Conservation (phyloP, 2,329 filamentous ascomycete species). For the Diaporthe australafricana region DNA sequence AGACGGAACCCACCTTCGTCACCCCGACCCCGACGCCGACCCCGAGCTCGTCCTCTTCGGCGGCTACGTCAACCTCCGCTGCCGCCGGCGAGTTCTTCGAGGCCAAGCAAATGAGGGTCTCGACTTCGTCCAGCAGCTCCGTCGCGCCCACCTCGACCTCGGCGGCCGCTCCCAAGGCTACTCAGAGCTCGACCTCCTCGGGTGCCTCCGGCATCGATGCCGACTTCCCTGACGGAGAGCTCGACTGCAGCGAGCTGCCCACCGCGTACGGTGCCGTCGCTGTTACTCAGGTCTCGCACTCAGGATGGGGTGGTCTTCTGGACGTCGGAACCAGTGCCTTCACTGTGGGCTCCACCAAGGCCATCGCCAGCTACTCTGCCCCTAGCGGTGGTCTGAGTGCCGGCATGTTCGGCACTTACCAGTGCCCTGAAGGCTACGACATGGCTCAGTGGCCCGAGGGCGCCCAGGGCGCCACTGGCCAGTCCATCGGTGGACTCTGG, state of each 20-base stretch:
- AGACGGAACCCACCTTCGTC: slow-evolving; percentile 64
- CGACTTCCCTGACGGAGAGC: slow-evolving; percentile 80
- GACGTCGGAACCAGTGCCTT: slow-evolving; percentile 44
- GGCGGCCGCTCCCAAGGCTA: slow-evolving; percentile 42
- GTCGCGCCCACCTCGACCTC: slow-evolving; percentile 37
- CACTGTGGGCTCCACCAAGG: slow-evolving; percentile 35
- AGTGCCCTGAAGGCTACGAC: slow-evolving; percentile 90
- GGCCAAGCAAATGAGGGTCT: slow-evolving; percentile 49
- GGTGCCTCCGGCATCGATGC: slow-evolving; percentile 67
- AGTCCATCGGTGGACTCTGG: slow-evolving; percentile 89
- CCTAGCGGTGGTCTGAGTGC: slow-evolving; percentile 71
- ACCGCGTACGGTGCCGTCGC: slow-evolving; percentile 82
- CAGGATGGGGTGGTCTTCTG: slow-evolving; percentile 87
- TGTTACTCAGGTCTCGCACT: slow-evolving; percentile 75
- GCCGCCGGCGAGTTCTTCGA: slow-evolving; percentile 64
- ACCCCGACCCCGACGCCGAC: slow-evolving; percentile 49
- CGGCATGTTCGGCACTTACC: slow-evolving; percentile 88
- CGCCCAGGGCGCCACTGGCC: slow-evolving; percentile 80
- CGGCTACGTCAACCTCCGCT: slow-evolving; percentile 50
- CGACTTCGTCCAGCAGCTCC: slow-evolving; percentile 44
- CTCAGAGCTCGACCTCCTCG: slow-evolving; percentile 44
- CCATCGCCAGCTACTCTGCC: slow-evolving; percentile 75
- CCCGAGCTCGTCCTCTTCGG: slow-evolving; percentile 47
- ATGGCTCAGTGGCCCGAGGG: slow-evolving; percentile 87
- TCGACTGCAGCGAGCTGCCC: slow-evolving; percentile 78